These are phyloP conservation scores for Pseudohalonectria lignicola DNA, from an alignment of 2,329 filamentous ascomycete species.

Conservation along the genomic window DNA sequence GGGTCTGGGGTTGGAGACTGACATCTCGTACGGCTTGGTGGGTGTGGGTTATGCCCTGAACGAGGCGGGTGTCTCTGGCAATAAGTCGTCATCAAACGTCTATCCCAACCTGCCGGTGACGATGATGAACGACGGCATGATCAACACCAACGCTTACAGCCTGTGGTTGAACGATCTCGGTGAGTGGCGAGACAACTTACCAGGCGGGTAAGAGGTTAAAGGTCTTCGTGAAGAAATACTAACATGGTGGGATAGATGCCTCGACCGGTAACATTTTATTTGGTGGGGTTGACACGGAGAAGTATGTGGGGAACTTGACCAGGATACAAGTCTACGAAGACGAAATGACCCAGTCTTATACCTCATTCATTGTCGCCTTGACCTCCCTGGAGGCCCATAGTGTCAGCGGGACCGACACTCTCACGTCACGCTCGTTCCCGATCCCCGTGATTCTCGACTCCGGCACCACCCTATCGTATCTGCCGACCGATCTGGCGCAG, in stretches of 20 bases:
- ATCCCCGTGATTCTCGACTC: slow-evolving; percentile 61
- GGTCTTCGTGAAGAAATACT: too few species aligned
- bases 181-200: slow-evolving; percentile 8
- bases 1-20: slow-evolving; percentile 43
- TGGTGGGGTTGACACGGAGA: slow-evolving; percentile 68
- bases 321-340: slow-evolving; percentile 46
- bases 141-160: slow-evolving; percentile 59
- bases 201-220: neutral
- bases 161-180: slow-evolving; percentile 52
- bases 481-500: slow-evolving; percentile 49
- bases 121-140: slow-evolving; percentile 51
- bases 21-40: slow-evolving; percentile 45
- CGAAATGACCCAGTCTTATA: slow-evolving; percentile 22
- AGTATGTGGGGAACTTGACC: slow-evolving; percentile 54
- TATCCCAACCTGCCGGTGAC: slow-evolving; percentile 54
- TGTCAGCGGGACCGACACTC: slow-evolving; percentile 33
- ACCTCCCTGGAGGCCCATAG: slow-evolving; percentile 36
- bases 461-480: slow-evolving; percentile 60
- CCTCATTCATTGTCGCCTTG: slow-evolving; percentile 36
- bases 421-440: slow-evolving; percentile 30
- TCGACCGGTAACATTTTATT: slow-evolving; percentile 65
- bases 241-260: slow-evolving; percentile 28
- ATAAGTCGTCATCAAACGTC: slow-evolving; percentile 11
- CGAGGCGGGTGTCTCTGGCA: slow-evolving; percentile 31
- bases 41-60: slow-evolving; percentile 49